Evolutionary conservation across 192 early-diverging fungal species (phyloP).

Genomic region (Powellomyces hirtus): DNA sequence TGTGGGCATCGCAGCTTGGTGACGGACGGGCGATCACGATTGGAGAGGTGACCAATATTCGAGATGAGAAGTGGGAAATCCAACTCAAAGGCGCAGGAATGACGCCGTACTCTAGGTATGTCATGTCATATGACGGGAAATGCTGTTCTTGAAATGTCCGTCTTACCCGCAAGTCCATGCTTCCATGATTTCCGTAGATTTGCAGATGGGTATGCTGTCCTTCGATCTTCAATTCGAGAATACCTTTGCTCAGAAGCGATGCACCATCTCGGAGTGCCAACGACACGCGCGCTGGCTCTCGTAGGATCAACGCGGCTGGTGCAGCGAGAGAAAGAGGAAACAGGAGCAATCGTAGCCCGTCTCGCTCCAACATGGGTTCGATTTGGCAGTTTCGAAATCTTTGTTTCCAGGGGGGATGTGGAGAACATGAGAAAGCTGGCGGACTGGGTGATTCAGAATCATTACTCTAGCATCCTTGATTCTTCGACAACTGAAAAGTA

Average conservation of each 20-base stretch:
- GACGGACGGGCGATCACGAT: slow-evolving; percentile 84
- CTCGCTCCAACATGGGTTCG: slow-evolving; percentile 75
- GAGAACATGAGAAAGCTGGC: slow-evolving; percentile 57
- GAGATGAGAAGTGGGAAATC: slow-evolving; percentile 62
- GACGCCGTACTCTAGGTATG: slow-evolving; percentile 76
- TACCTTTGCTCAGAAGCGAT: slow-evolving; percentile 76
- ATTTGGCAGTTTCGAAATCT: slow-evolving; percentile 86
- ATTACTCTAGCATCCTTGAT: slow-evolving; percentile 45
- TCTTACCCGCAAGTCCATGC: too few relatives aligned
- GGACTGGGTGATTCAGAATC: slow-evolving; percentile 66
- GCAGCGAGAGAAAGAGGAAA: slow-evolving; percentile 62
- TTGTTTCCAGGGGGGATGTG: slow-evolving; percentile 64
- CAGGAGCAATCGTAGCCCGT: slow-evolving; percentile 73
- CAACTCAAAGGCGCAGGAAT: slow-evolving; percentile 84
- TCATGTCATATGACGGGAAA: too few relatives aligned
- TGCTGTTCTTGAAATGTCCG: too few relatives aligned
- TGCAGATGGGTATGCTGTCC: slow-evolving; percentile 82
- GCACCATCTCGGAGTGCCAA: slow-evolving; percentile 69
- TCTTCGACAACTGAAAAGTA: slow-evolving; percentile 47
- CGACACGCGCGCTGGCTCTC: slow-evolving; percentile 73
- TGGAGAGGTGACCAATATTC: slow-evolving; percentile 47
- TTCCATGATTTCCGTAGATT: slow-evolving; percentile 30
- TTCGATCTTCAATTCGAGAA: slow-evolving; percentile 86
- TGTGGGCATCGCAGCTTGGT: slow-evolving; percentile 66
- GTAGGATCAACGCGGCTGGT: slow-evolving; percentile 61